Base-by-base conservation (phyloP, 495 filamentous ascomycete species). In the Lineolata rhizophorae region DNA sequence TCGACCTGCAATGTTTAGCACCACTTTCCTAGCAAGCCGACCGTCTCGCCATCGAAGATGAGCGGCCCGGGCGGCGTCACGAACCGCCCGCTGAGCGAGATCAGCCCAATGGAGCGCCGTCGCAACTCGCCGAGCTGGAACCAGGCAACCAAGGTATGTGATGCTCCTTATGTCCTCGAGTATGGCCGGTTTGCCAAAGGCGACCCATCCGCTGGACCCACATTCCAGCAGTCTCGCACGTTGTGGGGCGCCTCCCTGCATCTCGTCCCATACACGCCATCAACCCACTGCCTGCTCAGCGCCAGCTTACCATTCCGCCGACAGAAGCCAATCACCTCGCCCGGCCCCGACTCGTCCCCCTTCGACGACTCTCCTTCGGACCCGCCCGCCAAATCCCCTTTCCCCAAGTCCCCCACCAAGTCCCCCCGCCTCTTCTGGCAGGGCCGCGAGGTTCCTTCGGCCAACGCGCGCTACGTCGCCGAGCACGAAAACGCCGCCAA, bases 351-450 rank as follows among this genome's bases (percentile, higher is more conserved):
- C n/a, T 74, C 71, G 13, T 82, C 78, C 2, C 78, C 76, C 14
- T 60, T 73, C 43, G 66, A 64, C 32, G 60, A 70, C 18, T 66
- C 73, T 20, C 49, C 51, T 12, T 54, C 48, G 37, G 41, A 35
- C 31, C 34, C 37, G 20, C 41, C 34, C 26, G 35, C 34, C 19
- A 30, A 36, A 2, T 34, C 36, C 13, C 17, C 36, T 14, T 40
- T 29, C 29, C 10, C 16, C 5, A 20, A 13, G 18, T n/a, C n/a
- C n/a, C n/a, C n/a, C n/a, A n/a, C n/a, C 36, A 49, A 41, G 13
- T 83, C 81, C 10, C 71, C 79, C 17, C 75, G 76, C 32, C 56
- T 73, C 11, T 91, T 87, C 52, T 91, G 83, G 82, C 72, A 87
- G 48, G 76, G 68, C 37, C 72, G 72, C 29, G 76, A 79, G 38